Conservation (phyloP, 192 early-diverging fungal species). For the Paraglomus occultum region DNA sequence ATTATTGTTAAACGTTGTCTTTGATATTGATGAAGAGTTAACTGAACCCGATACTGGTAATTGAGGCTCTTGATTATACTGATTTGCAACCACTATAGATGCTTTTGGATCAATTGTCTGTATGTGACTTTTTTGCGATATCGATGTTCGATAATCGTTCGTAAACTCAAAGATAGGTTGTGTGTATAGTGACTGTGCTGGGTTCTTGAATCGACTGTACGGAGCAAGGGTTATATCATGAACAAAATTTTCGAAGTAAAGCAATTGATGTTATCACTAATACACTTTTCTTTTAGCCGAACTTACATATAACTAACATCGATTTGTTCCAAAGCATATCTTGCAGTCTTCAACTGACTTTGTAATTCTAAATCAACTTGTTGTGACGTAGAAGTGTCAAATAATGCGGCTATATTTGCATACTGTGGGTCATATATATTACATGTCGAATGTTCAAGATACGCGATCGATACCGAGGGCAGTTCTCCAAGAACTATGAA, state of each 20-base stretch:
- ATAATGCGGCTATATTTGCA: constrained; percentile 4
- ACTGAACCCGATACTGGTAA: too few species aligned
- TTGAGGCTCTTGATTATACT: too few species aligned
- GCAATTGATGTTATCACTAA: not conserved
- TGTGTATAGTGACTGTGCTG: not conserved
- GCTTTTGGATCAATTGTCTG: constrained; percentile 11
- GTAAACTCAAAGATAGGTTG: constrained; percentile 20
- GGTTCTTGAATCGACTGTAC: constrained; percentile 25
- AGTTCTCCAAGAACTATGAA: constrained; percentile 18
- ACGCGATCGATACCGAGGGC: constrained; percentile 25
- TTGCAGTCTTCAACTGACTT: constrained; percentile 21
- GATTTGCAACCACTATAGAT: too few species aligned
- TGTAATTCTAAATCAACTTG: constrained; percentile 9
- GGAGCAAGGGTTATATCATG: not conserved
- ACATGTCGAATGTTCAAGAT: constrained; percentile 17
- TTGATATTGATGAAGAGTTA: too few species aligned
- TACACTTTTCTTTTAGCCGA: not conserved
- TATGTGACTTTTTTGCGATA: constrained; percentile 18
- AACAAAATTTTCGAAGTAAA: not conserved
- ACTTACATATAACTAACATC: constrained; percentile 33
- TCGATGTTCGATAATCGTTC: not conserved
- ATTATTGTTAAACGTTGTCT: too few species aligned
- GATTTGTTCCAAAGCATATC: constrained; percentile 6
- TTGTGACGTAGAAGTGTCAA: constrained; percentile 1
- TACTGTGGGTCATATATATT: constrained; percentile 22